Conservation (phyloP, 495 filamentous ascomycete genomes). For the Cetradonia linearis region DNA sequence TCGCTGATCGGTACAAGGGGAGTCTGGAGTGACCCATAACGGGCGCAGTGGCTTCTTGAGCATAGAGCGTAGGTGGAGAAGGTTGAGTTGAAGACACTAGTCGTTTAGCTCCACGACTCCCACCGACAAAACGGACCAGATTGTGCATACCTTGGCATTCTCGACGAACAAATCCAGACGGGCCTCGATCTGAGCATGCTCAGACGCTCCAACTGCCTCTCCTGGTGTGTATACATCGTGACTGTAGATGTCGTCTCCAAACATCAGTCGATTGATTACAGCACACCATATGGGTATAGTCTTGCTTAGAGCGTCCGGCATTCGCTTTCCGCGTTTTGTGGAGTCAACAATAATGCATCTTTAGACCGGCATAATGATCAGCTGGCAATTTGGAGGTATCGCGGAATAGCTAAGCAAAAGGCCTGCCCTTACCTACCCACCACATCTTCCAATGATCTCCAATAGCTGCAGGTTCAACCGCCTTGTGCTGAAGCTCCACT, state of each 20-base stretch:
- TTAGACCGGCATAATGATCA: neutral
- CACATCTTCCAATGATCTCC: constrained; percentile 44
- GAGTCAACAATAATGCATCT: constrained; percentile 92
- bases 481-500: constrained; percentile 80
- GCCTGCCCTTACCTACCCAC: constrained; percentile 46
- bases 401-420: constrained; percentile 12
- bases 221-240: constrained; percentile 55
- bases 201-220: constrained; percentile 56
- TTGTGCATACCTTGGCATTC: constrained; percentile 42
- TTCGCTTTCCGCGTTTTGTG: constrained; percentile 86
- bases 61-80: constrained; percentile 28
- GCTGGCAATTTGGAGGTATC: neutral
- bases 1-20: constrained; percentile 19
- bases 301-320: constrained; percentile 89
- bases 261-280: constrained; percentile 71
- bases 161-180: constrained; percentile 56
- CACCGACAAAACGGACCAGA: neutral
- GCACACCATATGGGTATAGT: constrained; percentile 90
- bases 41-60: constrained; percentile 52
- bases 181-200: constrained; percentile 67
- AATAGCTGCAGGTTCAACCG: constrained; percentile 78
- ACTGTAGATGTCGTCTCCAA: constrained; percentile 43
- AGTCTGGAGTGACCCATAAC: constrained; percentile 49
- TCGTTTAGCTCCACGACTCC: neutral
- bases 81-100: constrained; percentile 42